Evolutionary conservation across 176 grass and related monocot genomes (phyloP).

Genomic region (Aegilops longissima): DNA sequence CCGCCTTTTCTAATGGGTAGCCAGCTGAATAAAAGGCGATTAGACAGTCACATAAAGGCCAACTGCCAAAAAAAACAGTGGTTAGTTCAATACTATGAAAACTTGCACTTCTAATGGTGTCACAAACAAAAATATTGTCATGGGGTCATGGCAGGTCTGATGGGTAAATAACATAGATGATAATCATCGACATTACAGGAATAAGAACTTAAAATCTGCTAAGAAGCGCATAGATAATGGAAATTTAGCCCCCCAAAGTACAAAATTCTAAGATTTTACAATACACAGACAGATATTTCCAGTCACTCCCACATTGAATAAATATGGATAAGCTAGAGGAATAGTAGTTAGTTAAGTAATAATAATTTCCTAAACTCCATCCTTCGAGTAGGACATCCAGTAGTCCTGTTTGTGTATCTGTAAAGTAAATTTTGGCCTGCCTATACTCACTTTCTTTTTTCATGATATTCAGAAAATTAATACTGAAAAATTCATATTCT

Average conservation of each 20-base stretch:
- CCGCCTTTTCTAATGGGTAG: conserved; percentile 86
- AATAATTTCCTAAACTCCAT: conserved; percentile 13
- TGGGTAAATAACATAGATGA: not conserved
- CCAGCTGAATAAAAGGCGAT: conserved; percentile 92
- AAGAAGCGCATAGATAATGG: not conserved
- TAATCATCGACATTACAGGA: not conserved
- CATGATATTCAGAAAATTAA: not conserved
- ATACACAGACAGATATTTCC: conserved; percentile 3
- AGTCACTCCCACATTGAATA: not conserved
- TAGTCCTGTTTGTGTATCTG: not conserved
- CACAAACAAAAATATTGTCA: not conserved
- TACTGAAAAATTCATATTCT: not conserved
- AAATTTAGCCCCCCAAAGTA: conserved; percentile 2
- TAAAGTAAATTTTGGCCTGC: not conserved
- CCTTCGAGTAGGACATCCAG: conserved; percentile 18
- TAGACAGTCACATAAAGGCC: conserved; percentile 92
- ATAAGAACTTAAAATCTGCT: conserved; percentile 1
- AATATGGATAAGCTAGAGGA: not conserved
- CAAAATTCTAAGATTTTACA: not conserved
- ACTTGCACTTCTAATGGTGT: not conserved
- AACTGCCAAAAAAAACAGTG: conserved; percentile 50
- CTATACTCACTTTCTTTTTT: conserved; percentile 13
- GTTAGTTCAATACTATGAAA: conserved; percentile 14
- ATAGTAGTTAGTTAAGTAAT: conserved; percentile 14
- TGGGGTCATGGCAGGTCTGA: not conserved